Base-by-base conservation (phyloP, 176 grass and related monocot genomes). In the Lolium multiflorum region DNA sequence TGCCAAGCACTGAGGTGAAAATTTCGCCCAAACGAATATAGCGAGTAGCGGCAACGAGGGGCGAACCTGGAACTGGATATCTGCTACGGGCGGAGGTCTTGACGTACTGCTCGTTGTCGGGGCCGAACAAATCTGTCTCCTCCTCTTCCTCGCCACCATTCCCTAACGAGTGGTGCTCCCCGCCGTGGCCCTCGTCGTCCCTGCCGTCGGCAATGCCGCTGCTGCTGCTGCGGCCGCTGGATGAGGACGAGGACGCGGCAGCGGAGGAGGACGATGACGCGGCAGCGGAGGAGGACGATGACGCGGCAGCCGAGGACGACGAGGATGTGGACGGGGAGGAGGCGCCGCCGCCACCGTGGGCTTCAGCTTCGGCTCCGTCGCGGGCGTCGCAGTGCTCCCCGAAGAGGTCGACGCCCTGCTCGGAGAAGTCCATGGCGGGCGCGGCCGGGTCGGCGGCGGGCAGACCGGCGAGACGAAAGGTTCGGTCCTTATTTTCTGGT, bases 41-140 rank as follows among this genome's bases (percentile, higher is more conserved):
- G 64, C 5, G 14, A 68, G 17, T 3, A 20, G 41, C 7, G 21
- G 71, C 28, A n/a, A 72, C 28, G 64, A 72, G 88, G 76, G 24
- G 57, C 89, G 18, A 78, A 99, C 97, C 94, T 85, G 94, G 97
- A 35, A 99, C 94, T 39, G 91, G 82, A 54, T 89, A 99, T 49
- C 75, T 22, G 58, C 94, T 96, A 38, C 86, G 86, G 17, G 94
- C 88, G 41, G 85, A 82, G 37, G 94, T 99, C 75, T 78, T 96
- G 71, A 91, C 77, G 81, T 96, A 99, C 39, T 94, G 87, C 67
- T 94, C 94, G 77, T 99, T 99, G 67, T 99, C 97, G 56, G 90
- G 89, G 52, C 94, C 97, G 84, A 99, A 99, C 64, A 99, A 88
- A 93, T 99, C 94, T 60, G 83, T 93, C 28, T 92, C 90, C 14